Percentiles rank a stretch among this genome's conserved stretches.
Evolutionary conservation across 2,329 filamentous ascomycete genomes (phyloP).

Genomic region (Penicillium occitanis): DNA sequence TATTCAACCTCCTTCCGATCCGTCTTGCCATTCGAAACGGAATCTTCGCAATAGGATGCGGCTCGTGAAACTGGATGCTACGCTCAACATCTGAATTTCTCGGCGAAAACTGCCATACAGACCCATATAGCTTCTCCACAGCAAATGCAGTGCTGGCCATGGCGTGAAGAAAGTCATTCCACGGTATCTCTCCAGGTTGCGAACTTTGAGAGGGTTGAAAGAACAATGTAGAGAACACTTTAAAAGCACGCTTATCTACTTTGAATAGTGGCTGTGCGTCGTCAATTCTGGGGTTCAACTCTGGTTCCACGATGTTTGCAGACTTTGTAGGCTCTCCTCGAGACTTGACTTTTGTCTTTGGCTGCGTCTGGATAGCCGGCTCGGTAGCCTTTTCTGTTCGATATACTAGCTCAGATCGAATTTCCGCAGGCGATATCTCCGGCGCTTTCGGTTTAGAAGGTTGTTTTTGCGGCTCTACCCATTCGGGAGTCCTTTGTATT

Average conservation of each 20-base stretch:
- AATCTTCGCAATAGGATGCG: slow-evolving; percentile 57
- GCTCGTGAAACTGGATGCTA: slow-evolving; percentile 62
- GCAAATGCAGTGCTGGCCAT: slow-evolving; percentile 53
- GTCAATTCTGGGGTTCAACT: neutral
- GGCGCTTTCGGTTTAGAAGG: neutral
- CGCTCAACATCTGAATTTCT: slow-evolving; percentile 43
- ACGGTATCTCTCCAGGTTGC: slow-evolving; percentile 51
- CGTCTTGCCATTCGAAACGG: slow-evolving; percentile 48
- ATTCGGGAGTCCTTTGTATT: neutral
- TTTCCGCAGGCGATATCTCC: neutral
- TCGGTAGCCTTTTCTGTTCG: neutral
- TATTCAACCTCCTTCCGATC: slow-evolving; percentile 51
- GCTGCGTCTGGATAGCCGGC: neutral
- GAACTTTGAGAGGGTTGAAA: slow-evolving; percentile 35
- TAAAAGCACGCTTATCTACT: neutral
- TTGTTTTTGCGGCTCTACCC: slow-evolving; percentile 3
- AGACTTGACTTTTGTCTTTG: slow-evolving; percentile 8
- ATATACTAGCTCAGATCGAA: neutral
- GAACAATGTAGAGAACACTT: slow-evolving; percentile 46
- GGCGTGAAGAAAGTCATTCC: slow-evolving; percentile 56
- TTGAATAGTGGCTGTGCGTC: neutral
- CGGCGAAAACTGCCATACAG: slow-evolving; percentile 60
- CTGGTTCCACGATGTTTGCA: neutral
- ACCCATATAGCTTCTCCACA: slow-evolving; percentile 60
- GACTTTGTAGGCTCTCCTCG: neutral